These are phyloP conservation scores for Coemansia sp. DNA, from an alignment of 192 early-diverging fungal genomes.

Conservation along the genomic window DNA sequence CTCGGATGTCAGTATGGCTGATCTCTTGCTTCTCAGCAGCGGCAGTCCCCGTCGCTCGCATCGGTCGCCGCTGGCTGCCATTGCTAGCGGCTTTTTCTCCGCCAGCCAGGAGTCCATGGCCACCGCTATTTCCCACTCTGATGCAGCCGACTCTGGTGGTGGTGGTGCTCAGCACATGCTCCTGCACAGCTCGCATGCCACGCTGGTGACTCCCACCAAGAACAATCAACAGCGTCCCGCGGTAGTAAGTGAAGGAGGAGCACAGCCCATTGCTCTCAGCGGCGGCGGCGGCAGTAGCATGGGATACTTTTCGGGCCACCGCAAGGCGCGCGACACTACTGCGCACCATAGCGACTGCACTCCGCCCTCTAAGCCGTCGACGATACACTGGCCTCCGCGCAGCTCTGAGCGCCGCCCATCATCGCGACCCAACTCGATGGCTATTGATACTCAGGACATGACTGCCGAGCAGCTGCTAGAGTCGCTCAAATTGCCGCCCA, in stretches of 20 bases:
- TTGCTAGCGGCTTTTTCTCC: constrained; percentile 39
- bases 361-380: constrained; percentile 17
- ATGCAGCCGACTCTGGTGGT: neutral
- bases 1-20: constrained; percentile 7
- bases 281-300: constrained; percentile 13
- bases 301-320: constrained; percentile 38
- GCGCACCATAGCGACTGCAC: neutral
- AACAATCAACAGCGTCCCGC: neutral
- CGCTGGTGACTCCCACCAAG: constrained; percentile 15
- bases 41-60: constrained; percentile 21
- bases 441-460: constrained; percentile 26
- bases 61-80: constrained; percentile 33
- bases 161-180: neutral
- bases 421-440: constrained; percentile 19
- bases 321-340: constrained; percentile 3
- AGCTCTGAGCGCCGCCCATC: constrained; percentile 4
- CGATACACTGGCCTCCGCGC: constrained; percentile 38
- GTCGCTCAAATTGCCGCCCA: constrained; percentile 45
- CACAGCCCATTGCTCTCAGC: neutral
- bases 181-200: neutral
- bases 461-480: constrained; percentile 52
- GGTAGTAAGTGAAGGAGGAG: neutral
- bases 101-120: constrained; percentile 44
- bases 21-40: constrained; percentile 10
- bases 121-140: constrained; percentile 9